A percentile compares a stretch with the other conserved stretches of the same genome.
Conservation (phyloP, 73 alveolate genomes). For the Stentor roeselii region DNA sequence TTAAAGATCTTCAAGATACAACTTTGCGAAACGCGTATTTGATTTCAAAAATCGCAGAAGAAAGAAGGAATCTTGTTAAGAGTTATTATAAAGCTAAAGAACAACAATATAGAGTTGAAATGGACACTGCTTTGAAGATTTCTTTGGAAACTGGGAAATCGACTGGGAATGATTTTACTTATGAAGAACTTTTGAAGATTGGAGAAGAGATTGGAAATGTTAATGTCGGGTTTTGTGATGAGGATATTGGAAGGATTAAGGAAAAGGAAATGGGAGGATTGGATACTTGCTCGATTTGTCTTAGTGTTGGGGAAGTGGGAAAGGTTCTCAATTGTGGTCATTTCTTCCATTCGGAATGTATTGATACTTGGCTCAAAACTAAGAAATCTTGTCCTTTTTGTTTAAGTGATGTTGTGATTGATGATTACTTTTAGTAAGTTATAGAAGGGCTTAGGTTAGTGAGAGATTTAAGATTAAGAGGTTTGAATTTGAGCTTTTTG, state of each 20-base stretch:
- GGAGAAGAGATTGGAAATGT: conserved; percentile 75
- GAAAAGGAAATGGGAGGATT: conserved; percentile 34
- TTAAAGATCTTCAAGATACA: not conserved
- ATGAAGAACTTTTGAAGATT: conserved; percentile 71
- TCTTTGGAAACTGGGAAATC: conserved; percentile 25
- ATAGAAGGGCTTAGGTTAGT: too few species aligned
- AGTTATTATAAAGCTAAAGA: too few species aligned
- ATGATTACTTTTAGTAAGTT: too few species aligned
- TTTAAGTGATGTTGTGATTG: too few species aligned
- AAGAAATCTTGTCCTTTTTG: conserved; percentile 22
- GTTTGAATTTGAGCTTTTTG: too few species aligned
- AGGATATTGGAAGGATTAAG: conserved; percentile 42
- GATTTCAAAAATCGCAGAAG: not conserved
- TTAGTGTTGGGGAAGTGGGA: conserved; percentile 40
- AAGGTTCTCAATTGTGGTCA: conserved; percentile 58
- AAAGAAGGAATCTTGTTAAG: not conserved
- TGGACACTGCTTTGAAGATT: not conserved
- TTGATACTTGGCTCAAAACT: conserved; percentile 67
- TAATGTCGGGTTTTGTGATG: conserved; percentile 57
- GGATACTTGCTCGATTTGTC: conserved; percentile 32
- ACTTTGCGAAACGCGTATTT: not conserved
- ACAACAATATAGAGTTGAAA: not conserved
- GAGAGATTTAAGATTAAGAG: too few species aligned
- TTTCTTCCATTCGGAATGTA: conserved; percentile 70
- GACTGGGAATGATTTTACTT: conserved; percentile 69